phyloP scores from a whole-genome alignment of 257 asterid genomes.

The Gynochthodes officinalis region DNA sequence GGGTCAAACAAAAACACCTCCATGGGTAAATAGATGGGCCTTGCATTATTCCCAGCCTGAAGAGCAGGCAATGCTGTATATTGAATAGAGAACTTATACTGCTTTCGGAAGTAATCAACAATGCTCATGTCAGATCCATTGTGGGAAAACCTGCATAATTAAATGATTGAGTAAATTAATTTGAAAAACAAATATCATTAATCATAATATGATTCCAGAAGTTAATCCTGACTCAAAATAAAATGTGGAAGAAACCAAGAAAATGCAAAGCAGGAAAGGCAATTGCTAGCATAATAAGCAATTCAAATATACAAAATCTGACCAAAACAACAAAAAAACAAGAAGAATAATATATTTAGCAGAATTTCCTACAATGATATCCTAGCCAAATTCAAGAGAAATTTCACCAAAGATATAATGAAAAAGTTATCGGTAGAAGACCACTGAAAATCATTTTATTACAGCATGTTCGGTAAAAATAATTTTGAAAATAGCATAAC shows the following conservation, averaged over 20 bases:
- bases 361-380: too few species aligned
- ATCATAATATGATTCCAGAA: neutral
- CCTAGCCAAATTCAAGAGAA: too few species aligned
- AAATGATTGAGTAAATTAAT: neutral
- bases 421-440: too few species aligned
- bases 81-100: slow-evolving; percentile 34
- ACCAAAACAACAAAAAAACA: neutral
- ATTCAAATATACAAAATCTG: too few species aligned
- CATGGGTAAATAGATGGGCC: slow-evolving; percentile 67
- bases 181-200: neutral
- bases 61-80: slow-evolving; percentile 57
- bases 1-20: slow-evolving; percentile 47
- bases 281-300: too few species aligned
- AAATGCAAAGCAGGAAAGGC: too few species aligned
- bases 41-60: slow-evolving; percentile 56
- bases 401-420: too few species aligned
- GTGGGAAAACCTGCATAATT: slow-evolving; percentile 43
- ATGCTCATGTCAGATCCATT: slow-evolving; percentile 47
- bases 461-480: too few species aligned
- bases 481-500: too few species aligned
- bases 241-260: too few species aligned
- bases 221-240: neutral
- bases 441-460: too few species aligned
- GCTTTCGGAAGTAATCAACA: slow-evolving; percentile 44
- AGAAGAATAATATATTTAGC: neutral